Evolutionary conservation across 345 rosid genomes (phyloP).

Genomic region (Euphorbia peplus): DNA sequence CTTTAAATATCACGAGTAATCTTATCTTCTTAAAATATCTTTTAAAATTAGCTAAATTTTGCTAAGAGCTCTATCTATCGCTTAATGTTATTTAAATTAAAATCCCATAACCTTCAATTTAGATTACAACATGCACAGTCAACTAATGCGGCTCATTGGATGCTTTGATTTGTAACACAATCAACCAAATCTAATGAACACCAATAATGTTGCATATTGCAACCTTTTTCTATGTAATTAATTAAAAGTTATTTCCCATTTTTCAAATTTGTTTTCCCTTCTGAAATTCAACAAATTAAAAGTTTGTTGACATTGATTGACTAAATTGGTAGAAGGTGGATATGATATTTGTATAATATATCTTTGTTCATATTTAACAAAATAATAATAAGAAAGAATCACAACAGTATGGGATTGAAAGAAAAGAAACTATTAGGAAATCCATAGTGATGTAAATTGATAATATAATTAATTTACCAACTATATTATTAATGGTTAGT

Average conservation of each 20-base stretch:
- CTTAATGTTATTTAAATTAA: too few species aligned
- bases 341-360: background rate
- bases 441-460: conserved; percentile 7
- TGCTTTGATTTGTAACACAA: conserved; percentile 29
- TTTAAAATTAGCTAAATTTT: too few species aligned
- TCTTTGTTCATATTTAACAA: background rate
- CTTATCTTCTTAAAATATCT: too few species aligned
- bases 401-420: background rate
- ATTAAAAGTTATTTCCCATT: background rate
- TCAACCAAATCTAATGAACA: conserved; percentile 26
- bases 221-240: conserved; percentile 1
- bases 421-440: background rate
- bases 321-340: background rate
- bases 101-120: too few species aligned
- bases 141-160: conserved; percentile 55
- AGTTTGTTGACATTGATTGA: conserved; percentile 4
- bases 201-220: conserved; percentile 25
- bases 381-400: background rate
- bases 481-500: background rate
- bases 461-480: conserved; percentile 1
- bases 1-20: too few species aligned
- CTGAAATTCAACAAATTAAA: background rate
- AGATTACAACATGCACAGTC: conserved; percentile 29
- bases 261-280: background rate
- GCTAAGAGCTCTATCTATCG: too few species aligned